A percentile compares a stretch with the other conserved stretches of the same genome.
phyloP scores from a whole-genome alignment of 176 grass and related monocot genomes.

The Pharus latifolius region DNA sequence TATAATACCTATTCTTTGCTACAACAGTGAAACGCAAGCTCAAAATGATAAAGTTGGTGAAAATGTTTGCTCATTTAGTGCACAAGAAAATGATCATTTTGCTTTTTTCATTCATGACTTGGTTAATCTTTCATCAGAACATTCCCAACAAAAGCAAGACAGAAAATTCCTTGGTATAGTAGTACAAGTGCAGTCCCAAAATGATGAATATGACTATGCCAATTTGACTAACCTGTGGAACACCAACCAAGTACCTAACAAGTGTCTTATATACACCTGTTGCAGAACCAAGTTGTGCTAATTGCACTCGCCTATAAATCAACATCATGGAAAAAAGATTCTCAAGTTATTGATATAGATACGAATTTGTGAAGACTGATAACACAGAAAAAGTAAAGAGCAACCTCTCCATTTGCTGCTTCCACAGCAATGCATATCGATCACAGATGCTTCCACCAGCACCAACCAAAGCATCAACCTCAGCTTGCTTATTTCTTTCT shows the following conservation, averaged over 20 bases:
- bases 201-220: not conserved
- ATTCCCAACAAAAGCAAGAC: too few species aligned
- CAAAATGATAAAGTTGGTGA: too few species aligned
- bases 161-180: too few species aligned
- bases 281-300: constrained; percentile 90
- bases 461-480: constrained; percentile 73
- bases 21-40: too few species aligned
- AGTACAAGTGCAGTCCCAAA: too few species aligned
- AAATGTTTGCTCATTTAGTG: too few species aligned
- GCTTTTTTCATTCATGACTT: too few species aligned
- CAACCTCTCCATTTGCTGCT: constrained; percentile 98
- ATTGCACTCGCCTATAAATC: constrained; percentile 70
- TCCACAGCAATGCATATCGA: constrained; percentile 75
- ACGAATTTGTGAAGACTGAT: not conserved
- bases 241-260: constrained; percentile 97
- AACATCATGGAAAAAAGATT: constrained; percentile 7
- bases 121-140: too few species aligned
- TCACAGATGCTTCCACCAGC: constrained; percentile 74
- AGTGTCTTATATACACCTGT: constrained; percentile 98
- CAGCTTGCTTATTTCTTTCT: constrained; percentile 88
- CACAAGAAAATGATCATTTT: too few species aligned
- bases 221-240: constrained; percentile 62
- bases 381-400: not conserved
- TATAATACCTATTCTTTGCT: too few species aligned
- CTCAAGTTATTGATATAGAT: constrained; percentile 9